Conservation (phyloP, 1,284 basidiomycete genomes). For the Ustilago sp. region DNA sequence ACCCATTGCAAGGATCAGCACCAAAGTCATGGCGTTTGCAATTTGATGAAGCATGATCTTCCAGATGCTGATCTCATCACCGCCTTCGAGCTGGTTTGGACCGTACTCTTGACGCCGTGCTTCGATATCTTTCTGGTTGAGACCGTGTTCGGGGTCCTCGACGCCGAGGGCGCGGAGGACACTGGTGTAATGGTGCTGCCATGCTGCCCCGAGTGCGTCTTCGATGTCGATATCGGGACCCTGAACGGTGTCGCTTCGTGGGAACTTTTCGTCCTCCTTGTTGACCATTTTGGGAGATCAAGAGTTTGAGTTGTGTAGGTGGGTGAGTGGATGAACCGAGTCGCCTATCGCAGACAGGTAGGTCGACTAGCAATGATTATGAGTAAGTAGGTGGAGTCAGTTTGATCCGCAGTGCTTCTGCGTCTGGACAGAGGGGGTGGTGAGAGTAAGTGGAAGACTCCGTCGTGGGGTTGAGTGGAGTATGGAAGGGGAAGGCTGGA, state of each 20-base stretch:
- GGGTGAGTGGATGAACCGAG: slow-evolving; percentile 3
- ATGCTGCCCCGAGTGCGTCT: slow-evolving; percentile 34
- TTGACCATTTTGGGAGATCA: slow-evolving; percentile 32
- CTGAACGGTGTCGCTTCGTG: slow-evolving; percentile 47
- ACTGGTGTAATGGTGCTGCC: slow-evolving; percentile 51
- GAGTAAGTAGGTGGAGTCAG: not conserved
- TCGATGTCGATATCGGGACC: slow-evolving; percentile 48
- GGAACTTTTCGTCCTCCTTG: slow-evolving; percentile 44
- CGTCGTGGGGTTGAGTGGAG: not conserved
- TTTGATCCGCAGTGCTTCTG: not conserved
- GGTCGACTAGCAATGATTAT: slow-evolving; percentile 19
- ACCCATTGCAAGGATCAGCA: slow-evolving; percentile 75
- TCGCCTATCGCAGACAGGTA: slow-evolving; percentile 48
- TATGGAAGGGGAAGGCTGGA: not conserved
- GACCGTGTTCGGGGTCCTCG: slow-evolving; percentile 53
- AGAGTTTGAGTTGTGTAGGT: not conserved
- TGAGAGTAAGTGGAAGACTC: not conserved
- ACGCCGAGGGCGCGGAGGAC: slow-evolving; percentile 48
- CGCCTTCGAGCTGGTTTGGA: slow-evolving; percentile 63
- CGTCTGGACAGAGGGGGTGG: not conserved
- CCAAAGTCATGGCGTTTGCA: slow-evolving; percentile 68
- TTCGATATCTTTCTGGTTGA: slow-evolving; percentile 51
- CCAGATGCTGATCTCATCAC: slow-evolving; percentile 58
- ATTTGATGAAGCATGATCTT: slow-evolving; percentile 65
- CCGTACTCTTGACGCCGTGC: slow-evolving; percentile 58